These are phyloP conservation scores for Capsicum pubescens DNA, from an alignment of 257 asterid species.

Conservation along the genomic window DNA sequence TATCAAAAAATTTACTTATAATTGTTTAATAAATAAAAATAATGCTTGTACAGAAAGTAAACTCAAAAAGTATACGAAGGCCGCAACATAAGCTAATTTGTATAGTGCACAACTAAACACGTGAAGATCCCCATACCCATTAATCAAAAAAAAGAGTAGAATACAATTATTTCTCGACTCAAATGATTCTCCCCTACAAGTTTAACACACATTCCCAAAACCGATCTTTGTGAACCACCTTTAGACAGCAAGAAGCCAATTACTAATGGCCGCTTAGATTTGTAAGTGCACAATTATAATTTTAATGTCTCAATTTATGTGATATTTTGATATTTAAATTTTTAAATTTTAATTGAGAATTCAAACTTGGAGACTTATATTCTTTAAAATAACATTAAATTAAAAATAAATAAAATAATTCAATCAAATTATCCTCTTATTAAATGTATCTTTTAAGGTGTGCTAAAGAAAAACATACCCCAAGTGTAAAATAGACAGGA, in stretches of 20 bases:
- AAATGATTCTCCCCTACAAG: not conserved
- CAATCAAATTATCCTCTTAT: not conserved
- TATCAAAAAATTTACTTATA: not conserved
- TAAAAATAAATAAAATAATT: not conserved
- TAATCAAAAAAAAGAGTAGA: not conserved
- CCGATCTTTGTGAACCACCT: slow-evolving; percentile 18
- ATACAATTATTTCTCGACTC: not conserved
- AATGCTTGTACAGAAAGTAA: not conserved
- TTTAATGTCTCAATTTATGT: no score
- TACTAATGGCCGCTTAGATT: not conserved
- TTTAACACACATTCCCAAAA: slow-evolving; percentile 8
- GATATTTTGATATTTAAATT: no score
- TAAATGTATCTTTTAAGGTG: not conserved
- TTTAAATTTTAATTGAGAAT: no score
- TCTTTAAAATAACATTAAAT: not conserved
- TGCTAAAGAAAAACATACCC: not conserved
- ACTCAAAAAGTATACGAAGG: not conserved
- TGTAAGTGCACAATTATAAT: not conserved
- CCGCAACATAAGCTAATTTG: slow-evolving; percentile 1
- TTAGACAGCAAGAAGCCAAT: not conserved
- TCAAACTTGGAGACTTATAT: no score
- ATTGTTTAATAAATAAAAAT: no score
- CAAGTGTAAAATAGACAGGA: not conserved
- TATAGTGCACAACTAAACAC: slow-evolving; percentile 4
- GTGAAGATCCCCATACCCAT: slow-evolving; percentile 17